phyloP scores from a whole-genome alignment of 2,329 filamentous ascomycete genomes.

The Ascochyta lentis region DNA sequence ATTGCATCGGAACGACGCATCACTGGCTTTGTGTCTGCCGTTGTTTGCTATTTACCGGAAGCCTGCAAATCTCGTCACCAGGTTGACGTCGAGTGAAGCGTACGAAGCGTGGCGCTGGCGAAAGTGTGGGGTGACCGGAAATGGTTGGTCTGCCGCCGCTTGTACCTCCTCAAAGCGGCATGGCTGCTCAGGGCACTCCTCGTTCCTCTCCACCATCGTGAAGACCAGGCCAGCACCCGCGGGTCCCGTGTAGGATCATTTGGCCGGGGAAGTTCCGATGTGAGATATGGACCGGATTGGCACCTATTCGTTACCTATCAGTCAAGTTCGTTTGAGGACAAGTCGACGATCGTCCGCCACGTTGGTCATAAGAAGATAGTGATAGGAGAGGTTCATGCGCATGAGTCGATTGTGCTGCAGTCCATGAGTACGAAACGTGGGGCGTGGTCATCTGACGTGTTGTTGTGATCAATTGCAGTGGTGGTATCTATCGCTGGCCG shows the following conservation, averaged over 20 bases:
- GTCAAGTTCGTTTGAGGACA: not conserved
- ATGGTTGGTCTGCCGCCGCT: slow-evolving; percentile 32
- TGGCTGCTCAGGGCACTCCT: slow-evolving; percentile 3
- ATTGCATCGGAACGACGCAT: slow-evolving; percentile 12
- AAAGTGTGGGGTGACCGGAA: slow-evolving; percentile 37
- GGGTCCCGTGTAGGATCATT: slow-evolving; percentile 10
- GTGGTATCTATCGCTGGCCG: slow-evolving; percentile 39
- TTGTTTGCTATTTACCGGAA: not conserved
- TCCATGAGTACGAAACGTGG: slow-evolving; percentile 34
- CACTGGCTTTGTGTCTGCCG: not conserved
- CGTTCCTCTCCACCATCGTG: slow-evolving; percentile 12
- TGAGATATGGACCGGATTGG: slow-evolving; percentile 6
- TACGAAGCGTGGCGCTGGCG: slow-evolving; percentile 25
- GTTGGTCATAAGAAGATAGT: slow-evolving; percentile 24
- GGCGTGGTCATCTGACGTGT: slow-evolving; percentile 33
- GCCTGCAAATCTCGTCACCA: slow-evolving; percentile 5
- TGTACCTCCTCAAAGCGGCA: slow-evolving; percentile 36
- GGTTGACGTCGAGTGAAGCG: slow-evolving; percentile 7
- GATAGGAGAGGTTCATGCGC: slow-evolving; percentile 31
- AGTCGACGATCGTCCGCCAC: slow-evolving; percentile 19
- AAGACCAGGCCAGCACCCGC: slow-evolving; percentile 7
- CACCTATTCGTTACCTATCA: slow-evolving; percentile 16
- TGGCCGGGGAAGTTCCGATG: slow-evolving; percentile 4
- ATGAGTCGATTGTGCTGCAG: slow-evolving; percentile 15
- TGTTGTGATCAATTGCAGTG: slow-evolving; percentile 25